These are phyloP conservation scores for Cystofilobasidium macerans DNA, from an alignment of 768 basidiomycete genomes.

Conservation along the genomic window DNA sequence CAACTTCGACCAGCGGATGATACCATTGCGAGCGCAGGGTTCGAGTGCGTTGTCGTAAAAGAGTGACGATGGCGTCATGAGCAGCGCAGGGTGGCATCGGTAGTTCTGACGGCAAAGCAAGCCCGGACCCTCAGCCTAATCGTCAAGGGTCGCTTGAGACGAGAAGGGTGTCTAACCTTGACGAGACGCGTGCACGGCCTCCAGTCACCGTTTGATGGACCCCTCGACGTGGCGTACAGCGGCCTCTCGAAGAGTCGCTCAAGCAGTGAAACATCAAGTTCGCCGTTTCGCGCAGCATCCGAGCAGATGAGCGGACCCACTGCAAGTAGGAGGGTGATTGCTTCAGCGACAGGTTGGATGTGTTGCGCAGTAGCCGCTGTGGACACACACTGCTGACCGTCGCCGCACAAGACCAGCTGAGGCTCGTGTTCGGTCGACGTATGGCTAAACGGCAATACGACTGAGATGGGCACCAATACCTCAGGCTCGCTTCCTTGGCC, in stretches of 20 bases:
- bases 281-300: constrained; percentile 30
- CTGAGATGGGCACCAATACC: constrained; percentile 33
- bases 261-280: constrained; percentile 37
- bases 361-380: no score
- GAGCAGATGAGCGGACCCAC: constrained; percentile 37
- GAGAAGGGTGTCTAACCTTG: constrained; percentile 15
- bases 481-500: constrained; percentile 40
- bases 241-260: constrained; percentile 35
- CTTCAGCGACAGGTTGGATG: no score
- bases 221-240: constrained; percentile 26
- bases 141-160: constrained; percentile 1
- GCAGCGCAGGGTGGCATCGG: constrained; percentile 36
- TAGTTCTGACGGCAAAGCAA: constrained; percentile 33
- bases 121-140: neutral
- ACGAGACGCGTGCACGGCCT: constrained; percentile 27
- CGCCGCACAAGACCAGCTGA: constrained; percentile 37
- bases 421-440: constrained; percentile 16
- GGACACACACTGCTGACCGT: constrained; percentile 35
- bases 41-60: constrained; percentile 39
- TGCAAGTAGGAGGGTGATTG: constrained; percentile 9
- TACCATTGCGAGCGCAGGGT: constrained; percentile 29
- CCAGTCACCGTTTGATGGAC: neutral
- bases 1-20: constrained; percentile 31
- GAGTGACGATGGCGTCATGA: constrained; percentile 37
- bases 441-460: constrained; percentile 24